Evolutionary conservation across 2,329 filamentous ascomycete genomes (phyloP).

Genomic region (Fusarium longipes): DNA sequence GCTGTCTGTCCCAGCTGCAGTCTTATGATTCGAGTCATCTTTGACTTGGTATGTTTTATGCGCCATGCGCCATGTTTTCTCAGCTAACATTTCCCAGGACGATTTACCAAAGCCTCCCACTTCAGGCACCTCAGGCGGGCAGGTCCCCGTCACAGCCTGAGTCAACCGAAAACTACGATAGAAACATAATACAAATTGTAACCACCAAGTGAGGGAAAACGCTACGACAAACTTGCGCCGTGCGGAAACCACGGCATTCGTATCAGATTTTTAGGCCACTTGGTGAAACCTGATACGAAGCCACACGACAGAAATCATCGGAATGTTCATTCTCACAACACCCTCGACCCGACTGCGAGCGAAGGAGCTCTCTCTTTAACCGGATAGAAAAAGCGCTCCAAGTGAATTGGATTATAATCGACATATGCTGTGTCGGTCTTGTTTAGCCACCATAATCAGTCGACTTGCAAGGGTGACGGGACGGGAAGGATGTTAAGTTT

Average conservation of each 20-base stretch:
- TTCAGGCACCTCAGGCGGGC: constrained; percentile 48
- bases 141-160: constrained; percentile 57
- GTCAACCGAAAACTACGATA: constrained; percentile 7
- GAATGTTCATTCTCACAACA: neutral
- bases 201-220: neutral
- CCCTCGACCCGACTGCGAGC: neutral
- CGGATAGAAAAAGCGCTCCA: neutral
- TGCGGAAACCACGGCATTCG: neutral
- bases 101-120: constrained; percentile 57
- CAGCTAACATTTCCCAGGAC: constrained; percentile 50
- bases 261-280: neutral
- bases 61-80: neutral
- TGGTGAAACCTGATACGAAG: neutral
- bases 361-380: neutral
- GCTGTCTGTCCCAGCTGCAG: constrained; percentile 98
- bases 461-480: constrained; percentile 7
- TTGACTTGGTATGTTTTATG: constrained; percentile 75
- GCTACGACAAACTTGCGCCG: neutral
- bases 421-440: neutral
- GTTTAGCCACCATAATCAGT: constrained; percentile 8
- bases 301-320: neutral
- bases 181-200: constrained; percentile 1
- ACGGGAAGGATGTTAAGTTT: constrained; percentile 4
- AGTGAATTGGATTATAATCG: neutral
- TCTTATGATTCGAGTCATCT: constrained; percentile 95